Base-by-base conservation (phyloP, 2,329 filamentous ascomycete species). In the Talaromyces sp. region DNA sequence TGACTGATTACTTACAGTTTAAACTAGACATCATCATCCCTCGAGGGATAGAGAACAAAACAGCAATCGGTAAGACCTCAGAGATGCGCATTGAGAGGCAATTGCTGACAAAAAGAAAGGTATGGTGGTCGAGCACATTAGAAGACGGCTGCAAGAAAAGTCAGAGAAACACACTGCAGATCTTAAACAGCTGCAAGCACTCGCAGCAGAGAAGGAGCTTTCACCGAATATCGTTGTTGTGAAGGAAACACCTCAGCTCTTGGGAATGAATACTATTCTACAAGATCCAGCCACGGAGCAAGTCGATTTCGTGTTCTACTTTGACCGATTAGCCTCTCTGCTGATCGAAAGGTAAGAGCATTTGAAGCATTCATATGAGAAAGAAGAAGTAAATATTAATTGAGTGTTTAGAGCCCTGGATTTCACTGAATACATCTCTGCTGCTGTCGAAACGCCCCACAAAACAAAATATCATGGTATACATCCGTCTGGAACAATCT, bases 251-350 rank as follows among this genome's bases (percentile, higher is more conserved):
- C 85, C 88, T 8, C 95, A 99, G 75, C 82, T 97, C 60, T 83
- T 83, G 61, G 93, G 88, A 54, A 96, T 99, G 85, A 93, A 91
- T 73, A 97, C 93, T 0, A 90, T 97, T 61, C 85, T 99, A 47
- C 89, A 96, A 71, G 85, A 95, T 68, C 89, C 90, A 18, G 84
- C 87, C 55, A 94, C 92, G 0, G 81, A 84, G 6, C 85, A 91
- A 50, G 94, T 96, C 72, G 93, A 98, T 68, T 98, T 97, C 73
- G 91, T 96, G 65, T 98, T 98, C 77, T 98, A 98, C 77, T 97
- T 98, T 75, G 92, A 99, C 76, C 86, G 95, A 42, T 81, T 98
- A 42, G 87, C 91, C 1, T 87, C 90, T n/a, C 81, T 97, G 58
- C 82, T 98, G 30, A 85, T 98, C 54, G 94, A 98, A 75, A 84